Conservation (phyloP, 352 stramenopile species). For the Aphanomyces euteiches region DNA sequence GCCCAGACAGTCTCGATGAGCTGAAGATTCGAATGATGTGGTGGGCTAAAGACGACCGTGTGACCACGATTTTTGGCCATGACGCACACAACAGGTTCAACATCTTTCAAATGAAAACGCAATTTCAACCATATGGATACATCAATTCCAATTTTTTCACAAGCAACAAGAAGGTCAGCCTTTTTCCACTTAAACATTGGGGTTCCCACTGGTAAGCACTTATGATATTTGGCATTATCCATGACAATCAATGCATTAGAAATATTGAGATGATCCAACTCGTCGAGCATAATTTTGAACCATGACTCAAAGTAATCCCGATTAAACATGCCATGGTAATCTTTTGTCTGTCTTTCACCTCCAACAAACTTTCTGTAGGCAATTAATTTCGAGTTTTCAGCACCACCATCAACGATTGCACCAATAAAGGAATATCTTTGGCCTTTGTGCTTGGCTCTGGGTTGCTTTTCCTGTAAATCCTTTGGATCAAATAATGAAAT, state of each 20-base stretch:
- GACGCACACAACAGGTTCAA: not conserved
- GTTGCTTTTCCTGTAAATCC: too few species aligned
- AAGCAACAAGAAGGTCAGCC: not conserved
- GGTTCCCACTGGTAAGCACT: not conserved
- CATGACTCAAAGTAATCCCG: not conserved
- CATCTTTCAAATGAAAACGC: not conserved
- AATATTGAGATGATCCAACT: not conserved
- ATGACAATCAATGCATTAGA: constrained; percentile 1
- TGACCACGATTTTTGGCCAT: not conserved
- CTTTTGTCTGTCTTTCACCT: not conserved
- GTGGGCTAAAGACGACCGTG: not conserved
- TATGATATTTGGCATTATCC: constrained; percentile 6
- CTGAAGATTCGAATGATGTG: not conserved
- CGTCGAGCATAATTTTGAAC: not conserved
- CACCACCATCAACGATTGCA: too few species aligned
- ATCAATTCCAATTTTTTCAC: not conserved
- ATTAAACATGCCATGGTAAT: constrained; percentile 3
- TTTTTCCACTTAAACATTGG: not conserved
- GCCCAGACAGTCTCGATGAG: not conserved
- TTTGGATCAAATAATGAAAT: too few species aligned
- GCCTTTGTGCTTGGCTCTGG: too few species aligned
- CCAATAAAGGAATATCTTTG: too few species aligned
- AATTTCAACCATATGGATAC: not conserved
- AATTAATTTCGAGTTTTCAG: too few species aligned
- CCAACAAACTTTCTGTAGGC: too few species aligned